Conservation (phyloP, 768 basidiomycete species). For the Agaricus subrufescens region DNA sequence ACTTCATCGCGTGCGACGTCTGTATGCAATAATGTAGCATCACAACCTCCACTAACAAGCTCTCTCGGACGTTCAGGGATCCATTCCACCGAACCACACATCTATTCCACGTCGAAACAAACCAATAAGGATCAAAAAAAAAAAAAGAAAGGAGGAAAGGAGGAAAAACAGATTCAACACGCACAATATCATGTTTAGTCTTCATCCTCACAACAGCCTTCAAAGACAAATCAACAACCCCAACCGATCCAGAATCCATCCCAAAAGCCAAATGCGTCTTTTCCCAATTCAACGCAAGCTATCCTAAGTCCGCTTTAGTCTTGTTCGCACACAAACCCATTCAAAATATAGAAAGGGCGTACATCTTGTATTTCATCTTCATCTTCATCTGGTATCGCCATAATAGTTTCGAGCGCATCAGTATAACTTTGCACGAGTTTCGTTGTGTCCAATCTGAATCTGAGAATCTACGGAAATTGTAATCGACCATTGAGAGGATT, state of each 20-base stretch:
- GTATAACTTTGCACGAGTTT: conserved; percentile 50
- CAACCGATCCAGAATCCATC: conserved; percentile 65
- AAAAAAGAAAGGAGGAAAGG: no score
- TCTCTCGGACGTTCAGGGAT: conserved; percentile 69
- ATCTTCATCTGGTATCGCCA: conserved; percentile 36
- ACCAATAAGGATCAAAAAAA: background rate
- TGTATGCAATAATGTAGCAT: conserved; percentile 62
- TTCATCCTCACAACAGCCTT: conserved; percentile 52
- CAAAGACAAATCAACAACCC: conserved; percentile 55
- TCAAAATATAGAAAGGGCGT: background rate
- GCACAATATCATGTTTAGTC: conserved; percentile 56
- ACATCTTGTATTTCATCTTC: conserved; percentile 61
- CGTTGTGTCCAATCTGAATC: conserved; percentile 37
- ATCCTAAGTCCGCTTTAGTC: conserved; percentile 32
- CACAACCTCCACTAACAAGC: conserved; percentile 75
- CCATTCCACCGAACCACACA: conserved; percentile 67
- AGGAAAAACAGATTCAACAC: conserved; percentile 17
- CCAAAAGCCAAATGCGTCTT: conserved; percentile 62
- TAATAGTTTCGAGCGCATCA: conserved; percentile 41
- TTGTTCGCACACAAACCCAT: background rate
- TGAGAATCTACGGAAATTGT: conserved; percentile 28
- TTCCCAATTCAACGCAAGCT: conserved; percentile 61
- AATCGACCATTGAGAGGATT: no score
- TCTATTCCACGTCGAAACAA: conserved; percentile 31
- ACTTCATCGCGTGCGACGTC: conserved; percentile 52